phyloP scores from a whole-genome alignment of 2,329 filamentous ascomycete genomes.

The Neopestalotiopsis sp. region DNA sequence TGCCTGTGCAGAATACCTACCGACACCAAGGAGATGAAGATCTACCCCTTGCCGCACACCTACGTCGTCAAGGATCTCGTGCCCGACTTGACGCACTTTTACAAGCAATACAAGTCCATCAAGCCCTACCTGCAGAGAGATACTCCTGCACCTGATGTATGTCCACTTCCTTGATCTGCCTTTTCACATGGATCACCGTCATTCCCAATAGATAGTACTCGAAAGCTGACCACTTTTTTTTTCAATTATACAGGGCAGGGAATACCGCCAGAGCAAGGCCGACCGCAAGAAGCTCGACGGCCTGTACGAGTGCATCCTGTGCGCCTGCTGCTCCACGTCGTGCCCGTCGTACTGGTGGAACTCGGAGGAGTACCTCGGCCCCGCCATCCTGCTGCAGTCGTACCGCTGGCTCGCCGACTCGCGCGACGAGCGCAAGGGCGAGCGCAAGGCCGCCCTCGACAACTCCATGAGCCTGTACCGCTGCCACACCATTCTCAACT shows the following conservation, averaged over 20 bases:
- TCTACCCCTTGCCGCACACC: constrained; percentile 97
- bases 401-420: constrained; percentile 98
- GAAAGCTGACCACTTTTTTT: too few relatives aligned
- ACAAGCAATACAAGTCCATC: constrained; percentile 99
- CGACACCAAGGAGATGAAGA: constrained; percentile 85
- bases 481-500: constrained; percentile 99
- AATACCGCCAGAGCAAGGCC: constrained; percentile 87
- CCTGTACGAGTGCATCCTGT: constrained; percentile 98
- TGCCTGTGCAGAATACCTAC: constrained; percentile 97
- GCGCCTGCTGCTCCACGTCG: constrained; percentile 97
- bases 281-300: constrained; percentile 97
- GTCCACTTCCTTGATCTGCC: constrained; percentile 38
- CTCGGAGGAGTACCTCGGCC: constrained; percentile 96
- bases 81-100: constrained; percentile 96
- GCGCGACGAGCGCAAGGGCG: constrained; percentile 85
- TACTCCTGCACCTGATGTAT: constrained; percentile 81
- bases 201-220: too few relatives aligned
- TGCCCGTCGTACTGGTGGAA: constrained; percentile 99
- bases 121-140: constrained; percentile 97
- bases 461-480: constrained; percentile 99
- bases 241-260: constrained; percentile 70
- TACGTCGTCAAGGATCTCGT: constrained; percentile 99
- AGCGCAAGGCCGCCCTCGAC: constrained; percentile 90
- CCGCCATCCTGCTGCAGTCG: constrained; percentile 94
- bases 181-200: too few relatives aligned